Evolutionary conservation across 495 filamentous ascomycete genomes (phyloP).

Genomic region (Pseudomonodictys pantanalensis): DNA sequence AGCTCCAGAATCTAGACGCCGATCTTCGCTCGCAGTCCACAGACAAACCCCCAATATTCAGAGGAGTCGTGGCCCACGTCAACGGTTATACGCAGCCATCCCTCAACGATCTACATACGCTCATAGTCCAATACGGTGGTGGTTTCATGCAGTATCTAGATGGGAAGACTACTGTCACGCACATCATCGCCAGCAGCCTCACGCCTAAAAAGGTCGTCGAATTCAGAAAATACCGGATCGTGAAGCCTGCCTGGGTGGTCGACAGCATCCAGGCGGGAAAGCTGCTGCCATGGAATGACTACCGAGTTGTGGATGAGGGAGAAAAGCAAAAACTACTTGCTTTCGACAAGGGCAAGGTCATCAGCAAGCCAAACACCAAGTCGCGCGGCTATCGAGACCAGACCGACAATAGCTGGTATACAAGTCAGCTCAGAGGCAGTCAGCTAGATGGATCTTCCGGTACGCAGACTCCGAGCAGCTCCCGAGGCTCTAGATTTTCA

Average conservation of each 20-base stretch:
- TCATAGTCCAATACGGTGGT: slow-evolving; percentile 87
- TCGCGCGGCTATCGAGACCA: slow-evolving; percentile 67
- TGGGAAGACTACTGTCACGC: slow-evolving; percentile 86
- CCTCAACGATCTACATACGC: slow-evolving; percentile 75
- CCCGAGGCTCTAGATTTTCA: slow-evolving; percentile 19
- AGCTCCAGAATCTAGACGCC: slow-evolving; percentile 88
- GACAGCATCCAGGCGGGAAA: slow-evolving; percentile 80
- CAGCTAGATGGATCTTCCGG: slow-evolving; percentile 11
- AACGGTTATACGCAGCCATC: slow-evolving; percentile 94
- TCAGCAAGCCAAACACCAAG: slow-evolving; percentile 60
- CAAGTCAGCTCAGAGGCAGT: slow-evolving; percentile 58
- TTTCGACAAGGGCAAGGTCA: slow-evolving; percentile 67
- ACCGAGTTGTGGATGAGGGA: slow-evolving; percentile 76
- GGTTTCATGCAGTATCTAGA: slow-evolving; percentile 94
- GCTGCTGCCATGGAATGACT: slow-evolving; percentile 80
- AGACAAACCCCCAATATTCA: slow-evolving; percentile 80
- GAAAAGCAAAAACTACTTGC: slow-evolving; percentile 71
- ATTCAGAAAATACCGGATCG: slow-evolving; percentile 80
- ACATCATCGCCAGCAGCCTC: slow-evolving; percentile 86
- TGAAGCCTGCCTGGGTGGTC: slow-evolving; percentile 93
- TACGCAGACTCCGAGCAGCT: slow-evolving; percentile 18
- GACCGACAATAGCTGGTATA: slow-evolving; percentile 75
- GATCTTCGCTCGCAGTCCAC: slow-evolving; percentile 65
- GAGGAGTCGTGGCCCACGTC: slow-evolving; percentile 81
- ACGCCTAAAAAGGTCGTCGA: slow-evolving; percentile 90